Base-by-base conservation (phyloP, 805 yeast genomes). In the Yamadazyma endophytica region DNA sequence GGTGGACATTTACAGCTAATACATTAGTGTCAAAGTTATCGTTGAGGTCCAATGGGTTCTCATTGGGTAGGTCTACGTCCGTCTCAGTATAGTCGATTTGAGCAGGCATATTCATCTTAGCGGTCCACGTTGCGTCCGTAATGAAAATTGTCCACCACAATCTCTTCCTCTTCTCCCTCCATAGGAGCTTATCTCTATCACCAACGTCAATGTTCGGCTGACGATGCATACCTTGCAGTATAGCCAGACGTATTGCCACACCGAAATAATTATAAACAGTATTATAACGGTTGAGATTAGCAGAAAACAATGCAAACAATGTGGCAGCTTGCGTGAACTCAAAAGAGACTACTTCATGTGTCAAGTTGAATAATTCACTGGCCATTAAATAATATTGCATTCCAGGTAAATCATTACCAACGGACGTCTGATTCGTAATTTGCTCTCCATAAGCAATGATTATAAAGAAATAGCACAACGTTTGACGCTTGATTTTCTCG, bases 91-190 rank as follows among this genome's bases (percentile, higher is more conserved):
- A 62, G 33, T 61, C 62, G 27, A 64, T 58, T 36, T 61, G 65
- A 13, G 63, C 60, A 2, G 69, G 64, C 46, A 53, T 44, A 37
- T 50, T 56, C 57, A 57, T 56, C 31, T 57, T 56, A 3, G 67
- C 50, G 2, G 68, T 56, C 68, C 68, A 64, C 8, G 56, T 47
- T 5, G 58, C 54, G 41, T 64, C 70, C 21, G 59, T 52, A 9
- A 62, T 56, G 35, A 59, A 64, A 1, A 61, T 52, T 3, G 68
- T 50, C 70, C 70, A 64, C 68, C 68, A 64, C 15, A 64, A 35
- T 17, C 69, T 49, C 35, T 61, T 62, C 6, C 51, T 43, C 30
- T 55, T 59, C 28, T 63, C 69, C 8, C 38, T 31, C 4, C 9
- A 8, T 8, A 38, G 26, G 18, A 24, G 16, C 9, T 21, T 32